Percentiles rank a stretch among this genome's conserved stretches.
Evolutionary conservation across 306 rosid species (phyloP).

Genomic region (Dryas alaskensis): DNA sequence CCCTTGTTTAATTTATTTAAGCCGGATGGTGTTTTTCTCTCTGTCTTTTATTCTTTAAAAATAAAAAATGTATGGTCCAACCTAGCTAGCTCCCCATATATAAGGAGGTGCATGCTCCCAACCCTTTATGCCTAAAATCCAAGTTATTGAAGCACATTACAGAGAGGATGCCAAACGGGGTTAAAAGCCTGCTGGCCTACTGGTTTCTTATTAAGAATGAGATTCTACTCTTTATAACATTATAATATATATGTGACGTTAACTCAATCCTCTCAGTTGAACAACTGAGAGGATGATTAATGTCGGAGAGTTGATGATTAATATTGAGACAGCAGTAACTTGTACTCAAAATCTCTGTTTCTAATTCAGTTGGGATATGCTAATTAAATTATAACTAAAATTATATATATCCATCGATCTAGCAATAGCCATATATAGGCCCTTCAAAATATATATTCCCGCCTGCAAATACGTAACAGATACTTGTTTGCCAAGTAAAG

Average conservation of each 20-base stretch:
- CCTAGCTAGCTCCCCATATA: not conserved
- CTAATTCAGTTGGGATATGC: too few species aligned
- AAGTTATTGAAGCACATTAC: conserved; percentile 16
- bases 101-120: conserved; percentile 16
- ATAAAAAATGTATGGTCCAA: not conserved
- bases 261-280: too few species aligned
- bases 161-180: conserved; percentile 12
- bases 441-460: not conserved
- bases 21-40: not conserved
- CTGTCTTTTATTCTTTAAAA: not conserved
- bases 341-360: conserved; percentile 7
- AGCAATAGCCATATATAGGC: not conserved
- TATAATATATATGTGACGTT: too few species aligned
- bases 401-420: too few species aligned
- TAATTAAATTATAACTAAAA: not conserved
- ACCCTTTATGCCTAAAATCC: conserved; percentile 1
- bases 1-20: not conserved
- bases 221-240: conserved; percentile 10
- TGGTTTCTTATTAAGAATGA: conserved; percentile 4
- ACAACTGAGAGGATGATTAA: too few species aligned
- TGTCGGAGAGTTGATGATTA: not conserved
- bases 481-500: conserved; percentile 1
- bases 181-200: conserved; percentile 9
- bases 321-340: conserved; percentile 9
- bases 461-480: not conserved